phyloP scores from a whole-genome alignment of 78 protist species.

The Dictyostelium firmibasis region DNA sequence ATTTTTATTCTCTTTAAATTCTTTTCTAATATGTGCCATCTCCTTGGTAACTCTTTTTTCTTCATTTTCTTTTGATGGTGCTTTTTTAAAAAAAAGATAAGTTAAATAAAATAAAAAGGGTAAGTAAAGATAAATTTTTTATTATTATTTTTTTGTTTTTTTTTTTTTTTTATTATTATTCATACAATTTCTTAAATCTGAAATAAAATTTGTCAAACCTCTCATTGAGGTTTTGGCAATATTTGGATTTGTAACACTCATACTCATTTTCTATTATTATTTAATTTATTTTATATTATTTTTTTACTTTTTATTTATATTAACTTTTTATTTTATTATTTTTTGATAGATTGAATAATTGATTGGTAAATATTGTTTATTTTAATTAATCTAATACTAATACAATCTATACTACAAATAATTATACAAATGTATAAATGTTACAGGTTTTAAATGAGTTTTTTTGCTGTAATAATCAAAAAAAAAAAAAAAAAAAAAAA shows the following conservation, averaged over 20 bases:
- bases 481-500: not conserved
- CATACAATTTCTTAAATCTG: slow-evolving; percentile 73
- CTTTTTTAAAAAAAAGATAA: not conserved
- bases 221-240: slow-evolving; percentile 61
- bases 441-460: not conserved
- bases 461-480: no score
- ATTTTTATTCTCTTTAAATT: slow-evolving; percentile 79
- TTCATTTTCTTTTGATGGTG: slow-evolving; percentile 80
- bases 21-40: slow-evolving; percentile 84
- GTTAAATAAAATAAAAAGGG: not conserved
- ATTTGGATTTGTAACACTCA: slow-evolving; percentile 44
- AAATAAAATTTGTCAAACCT: slow-evolving; percentile 62
- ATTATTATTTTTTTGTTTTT: not conserved
- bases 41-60: slow-evolving; percentile 79
- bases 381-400: not conserved
- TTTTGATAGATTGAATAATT: no score
- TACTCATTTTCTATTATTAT: not conserved
- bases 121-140: not conserved
- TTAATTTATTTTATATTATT: not conserved
- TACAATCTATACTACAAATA: not conserved
- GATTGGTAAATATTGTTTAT: not conserved
- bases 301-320: not conserved
- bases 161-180: not conserved
- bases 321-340: not conserved
- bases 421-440: not conserved